These are phyloP conservation scores for Zygotorulaspora mrakii DNA, from an alignment of 1,139 yeast genomes.

Conservation along the genomic window DNA sequence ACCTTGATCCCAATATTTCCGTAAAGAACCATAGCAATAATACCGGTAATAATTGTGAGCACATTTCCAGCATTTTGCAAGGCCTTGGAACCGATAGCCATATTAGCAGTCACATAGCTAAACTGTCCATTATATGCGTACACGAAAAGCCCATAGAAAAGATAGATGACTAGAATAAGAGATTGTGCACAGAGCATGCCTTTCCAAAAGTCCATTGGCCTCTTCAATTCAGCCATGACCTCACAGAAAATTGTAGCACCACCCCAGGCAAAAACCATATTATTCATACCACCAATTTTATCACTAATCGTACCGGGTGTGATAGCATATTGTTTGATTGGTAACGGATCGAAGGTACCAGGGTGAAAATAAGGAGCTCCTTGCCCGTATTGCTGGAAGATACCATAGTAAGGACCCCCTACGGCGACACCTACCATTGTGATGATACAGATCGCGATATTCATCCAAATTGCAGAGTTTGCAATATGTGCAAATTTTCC, in stretches of 20 bases:
- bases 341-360: slow-evolving; percentile 23
- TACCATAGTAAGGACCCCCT: slow-evolving; percentile 37
- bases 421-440: slow-evolving; percentile 43
- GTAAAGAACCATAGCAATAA: slow-evolving; percentile 45
- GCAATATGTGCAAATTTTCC: slow-evolving; percentile 43
- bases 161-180: slow-evolving; percentile 41
- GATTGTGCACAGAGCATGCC: slow-evolving; percentile 44
- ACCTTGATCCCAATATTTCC: slow-evolving; percentile 46
- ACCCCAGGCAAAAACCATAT: slow-evolving; percentile 47
- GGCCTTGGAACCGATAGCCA: slow-evolving; percentile 39
- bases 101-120: slow-evolving; percentile 43
- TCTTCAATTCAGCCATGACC: slow-evolving; percentile 45
- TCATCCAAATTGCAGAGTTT: slow-evolving; percentile 46
- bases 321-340: slow-evolving; percentile 14
- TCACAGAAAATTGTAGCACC: slow-evolving; percentile 47
- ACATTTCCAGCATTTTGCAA: slow-evolving; percentile 45
- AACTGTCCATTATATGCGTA: slow-evolving; percentile 46
- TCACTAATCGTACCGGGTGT: slow-evolving; percentile 29
- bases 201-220: slow-evolving; percentile 47
- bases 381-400: slow-evolving; percentile 16
- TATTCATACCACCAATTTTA: slow-evolving; percentile 42
- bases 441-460: slow-evolving; percentile 41
- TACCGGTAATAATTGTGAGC: slow-evolving; percentile 39
- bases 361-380: slow-evolving; percentile 35
- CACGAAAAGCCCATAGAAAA: slow-evolving; percentile 42